Evolutionary conservation across 208 protist genomes (phyloP).

Genomic region (Angomonas ambiguus): DNA sequence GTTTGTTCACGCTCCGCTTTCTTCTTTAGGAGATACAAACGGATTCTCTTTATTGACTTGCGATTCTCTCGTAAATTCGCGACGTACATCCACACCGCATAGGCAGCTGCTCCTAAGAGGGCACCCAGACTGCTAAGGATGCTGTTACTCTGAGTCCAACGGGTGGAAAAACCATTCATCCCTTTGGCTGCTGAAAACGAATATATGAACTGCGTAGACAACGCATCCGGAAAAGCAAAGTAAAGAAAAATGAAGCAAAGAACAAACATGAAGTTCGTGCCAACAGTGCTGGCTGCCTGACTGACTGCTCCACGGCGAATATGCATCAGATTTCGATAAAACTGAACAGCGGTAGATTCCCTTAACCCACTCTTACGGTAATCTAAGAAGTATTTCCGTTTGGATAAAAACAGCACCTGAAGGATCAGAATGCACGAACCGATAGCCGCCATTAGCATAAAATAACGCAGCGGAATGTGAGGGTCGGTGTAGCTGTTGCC

Average conservation of each 20-base stretch:
- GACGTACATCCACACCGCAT: conserved; percentile 34
- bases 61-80: conserved; percentile 16
- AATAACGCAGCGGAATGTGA: conserved; percentile 18
- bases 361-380: conserved; percentile 7
- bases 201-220: conserved; percentile 15
- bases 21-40: background rate
- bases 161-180: background rate
- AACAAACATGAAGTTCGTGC: conserved; percentile 28
- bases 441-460: conserved; percentile 22
- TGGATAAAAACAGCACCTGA: conserved; percentile 21
- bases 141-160: conserved; percentile 15
- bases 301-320: conserved; percentile 7
- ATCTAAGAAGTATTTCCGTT: conserved; percentile 24
- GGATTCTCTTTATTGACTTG: background rate
- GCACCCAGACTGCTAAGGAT: conserved; percentile 18
- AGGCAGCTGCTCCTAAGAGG: conserved; percentile 18
- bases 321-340: conserved; percentile 9
- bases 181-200: conserved; percentile 11
- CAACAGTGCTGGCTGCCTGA: background rate
- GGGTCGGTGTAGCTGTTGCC: background rate
- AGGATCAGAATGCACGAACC: conserved; percentile 20
- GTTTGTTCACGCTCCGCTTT: background rate
- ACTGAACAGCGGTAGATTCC: conserved; percentile 6
- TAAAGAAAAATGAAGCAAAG: conserved; percentile 42
- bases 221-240: conserved; percentile 32